Base-by-base conservation (phyloP, 2,329 filamentous ascomycete species). In the Epichloe baconii region DNA sequence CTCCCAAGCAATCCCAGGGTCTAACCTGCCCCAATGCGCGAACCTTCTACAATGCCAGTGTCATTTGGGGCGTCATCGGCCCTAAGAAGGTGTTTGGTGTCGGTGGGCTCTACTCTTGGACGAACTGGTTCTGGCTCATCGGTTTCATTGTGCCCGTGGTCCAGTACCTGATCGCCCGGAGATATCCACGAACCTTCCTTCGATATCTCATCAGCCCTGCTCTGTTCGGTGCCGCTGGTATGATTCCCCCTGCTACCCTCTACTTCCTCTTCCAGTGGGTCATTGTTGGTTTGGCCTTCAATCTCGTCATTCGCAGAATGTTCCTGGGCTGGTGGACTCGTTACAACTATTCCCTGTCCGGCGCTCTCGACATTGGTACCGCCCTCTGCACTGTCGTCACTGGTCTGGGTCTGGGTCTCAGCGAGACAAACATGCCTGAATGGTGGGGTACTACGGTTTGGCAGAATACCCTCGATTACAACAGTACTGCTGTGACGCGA, bases 21-120 rank as follows among this genome's bases (percentile, higher is more conserved):
- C 76, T 80, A 57, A 77, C 68, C 21, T 82, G 79, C 59, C 79
- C 79, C 8, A 70, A 71, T 37, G 75, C 75, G 15, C 72, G 72
- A 23, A 77, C 79, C 0, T 82, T 82, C 61, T 82, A 78, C 66
- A 79, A 77, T 23, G 75, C 74, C 26, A 78, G 75, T 19, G 70
- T 81, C 5, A 74, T 80, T 51, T 81, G 79, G 79, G 80, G 80
- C 52, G 70, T 79, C 17, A 79, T 83, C 51, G 80, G 66, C 1
- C 66, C 66, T 2, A 56, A 51, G 38, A 57, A 59, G 47, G 63
- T 68, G 37, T 67, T 67, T 49, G 64, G 65, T 14, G 56, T 57
- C n/a, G 65, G 65, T 23, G 64, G 70, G n/a, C 52, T 62, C 3
- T 80, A 79, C 59, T 62, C 67, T 0, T 67, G 67, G 44, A 66